These are phyloP conservation scores for Pisolithus microcarpus DNA, from an alignment of 768 basidiomycete genomes.

Conservation along the genomic window DNA sequence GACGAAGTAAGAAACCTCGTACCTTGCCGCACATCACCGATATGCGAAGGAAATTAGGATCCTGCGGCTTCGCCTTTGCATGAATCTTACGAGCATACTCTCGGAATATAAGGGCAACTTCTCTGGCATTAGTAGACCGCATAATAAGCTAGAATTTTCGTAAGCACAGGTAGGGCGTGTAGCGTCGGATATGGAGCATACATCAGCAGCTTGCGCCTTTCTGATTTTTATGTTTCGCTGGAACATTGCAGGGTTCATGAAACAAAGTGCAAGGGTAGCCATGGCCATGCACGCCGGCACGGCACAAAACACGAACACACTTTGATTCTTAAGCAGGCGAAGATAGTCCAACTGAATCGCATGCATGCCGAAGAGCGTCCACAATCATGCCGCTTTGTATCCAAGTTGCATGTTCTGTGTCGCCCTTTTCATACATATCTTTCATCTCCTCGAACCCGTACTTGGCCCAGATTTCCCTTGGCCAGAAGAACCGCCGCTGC, in stretches of 20 bases:
- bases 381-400: slow-evolving; percentile 85
- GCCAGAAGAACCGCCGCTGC: slow-evolving; percentile 87
- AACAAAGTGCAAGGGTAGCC: slow-evolving; percentile 85
- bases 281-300: slow-evolving; percentile 95
- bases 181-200: slow-evolving; percentile 29
- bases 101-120: slow-evolving; percentile 85
- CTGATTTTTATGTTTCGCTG: slow-evolving; percentile 90
- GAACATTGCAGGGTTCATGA: slow-evolving; percentile 88
- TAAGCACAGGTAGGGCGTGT: no score
- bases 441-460: slow-evolving; percentile 69
- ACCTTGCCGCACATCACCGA: slow-evolving; percentile 83
- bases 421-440: slow-evolving; percentile 54
- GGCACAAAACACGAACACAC: slow-evolving; percentile 92
- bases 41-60: slow-evolving; percentile 81
- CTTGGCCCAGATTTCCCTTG: slow-evolving; percentile 81
- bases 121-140: slow-evolving; percentile 84
- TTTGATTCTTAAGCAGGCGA: slow-evolving; percentile 78
- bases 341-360: slow-evolving; percentile 89
- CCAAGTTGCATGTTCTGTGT: slow-evolving; percentile 63
- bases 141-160: slow-evolving; percentile 66
- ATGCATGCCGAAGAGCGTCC: slow-evolving; percentile 78
- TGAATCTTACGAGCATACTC: slow-evolving; percentile 80
- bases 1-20: slow-evolving; percentile 12
- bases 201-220: slow-evolving; percentile 80
- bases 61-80: slow-evolving; percentile 65